Evolutionary conservation across 225 moss, liverwort and hornwort genomes (phyloP).

Genomic region (Pleurozium schreberi): DNA sequence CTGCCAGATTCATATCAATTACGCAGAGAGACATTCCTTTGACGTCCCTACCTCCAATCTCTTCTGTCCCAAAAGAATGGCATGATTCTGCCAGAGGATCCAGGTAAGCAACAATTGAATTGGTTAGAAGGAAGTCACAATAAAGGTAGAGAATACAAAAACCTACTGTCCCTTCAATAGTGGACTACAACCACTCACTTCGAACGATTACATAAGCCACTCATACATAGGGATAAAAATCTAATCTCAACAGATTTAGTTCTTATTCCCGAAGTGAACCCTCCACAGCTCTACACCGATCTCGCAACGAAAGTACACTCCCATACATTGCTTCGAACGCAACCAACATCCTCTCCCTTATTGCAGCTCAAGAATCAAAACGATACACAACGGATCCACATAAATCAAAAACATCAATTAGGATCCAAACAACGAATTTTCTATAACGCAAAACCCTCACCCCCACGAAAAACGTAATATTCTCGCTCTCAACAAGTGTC

Average conservation of each 20-base stretch:
- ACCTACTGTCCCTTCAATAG: neutral
- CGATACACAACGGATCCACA: neutral
- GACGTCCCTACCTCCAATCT: neutral
- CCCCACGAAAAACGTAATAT: neutral
- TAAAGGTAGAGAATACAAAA: neutral
- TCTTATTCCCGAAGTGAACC: neutral
- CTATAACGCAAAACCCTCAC: neutral
- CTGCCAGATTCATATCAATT: slow-evolving; percentile 7
- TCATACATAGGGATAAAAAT: neutral
- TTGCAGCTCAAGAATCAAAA: neutral
- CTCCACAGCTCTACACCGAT: neutral
- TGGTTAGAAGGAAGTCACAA: neutral
- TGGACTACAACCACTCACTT: neutral
- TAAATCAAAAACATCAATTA: neutral
- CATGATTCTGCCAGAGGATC: neutral
- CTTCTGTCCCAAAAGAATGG: neutral
- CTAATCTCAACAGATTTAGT: neutral
- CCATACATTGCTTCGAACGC: neutral
- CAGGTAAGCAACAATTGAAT: neutral
- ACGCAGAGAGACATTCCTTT: neutral
- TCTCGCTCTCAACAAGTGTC: neutral
- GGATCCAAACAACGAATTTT: neutral
- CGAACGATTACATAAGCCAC: neutral
- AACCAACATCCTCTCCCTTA: neutral
- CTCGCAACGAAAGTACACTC: neutral